Conservation (phyloP, 345 rosid species). For the Gossypium australe region DNA sequence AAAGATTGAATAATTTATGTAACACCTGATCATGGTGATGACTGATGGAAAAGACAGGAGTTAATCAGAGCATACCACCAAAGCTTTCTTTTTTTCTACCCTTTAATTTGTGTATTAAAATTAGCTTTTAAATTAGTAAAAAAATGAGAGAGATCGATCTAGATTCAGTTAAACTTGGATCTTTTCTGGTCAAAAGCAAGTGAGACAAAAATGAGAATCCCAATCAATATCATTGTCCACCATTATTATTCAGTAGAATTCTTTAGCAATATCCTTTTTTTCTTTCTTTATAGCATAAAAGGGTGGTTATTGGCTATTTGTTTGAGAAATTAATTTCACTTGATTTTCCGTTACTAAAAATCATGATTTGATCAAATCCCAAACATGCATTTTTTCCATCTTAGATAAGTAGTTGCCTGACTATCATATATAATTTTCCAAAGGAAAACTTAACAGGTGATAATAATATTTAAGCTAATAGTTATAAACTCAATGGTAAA, state of each 20-base stretch:
- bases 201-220: slow-evolving; percentile 4
- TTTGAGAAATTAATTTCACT: neutral
- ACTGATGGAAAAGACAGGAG: slow-evolving; percentile 8
- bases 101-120: neutral
- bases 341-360: neutral
- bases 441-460: too few relatives aligned
- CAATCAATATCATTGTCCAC: slow-evolving; percentile 9
- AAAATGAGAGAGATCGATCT: neutral
- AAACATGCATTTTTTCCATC: too few relatives aligned
- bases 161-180: slow-evolving; percentile 10
- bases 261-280: neutral
- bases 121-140: neutral
- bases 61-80: slow-evolving; percentile 8
- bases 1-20: neutral
- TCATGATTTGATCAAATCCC: neutral
- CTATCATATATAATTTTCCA: too few relatives aligned
- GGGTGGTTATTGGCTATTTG: neutral
- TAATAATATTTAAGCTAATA: too few relatives aligned
- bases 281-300: slow-evolving; percentile 4
- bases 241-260: neutral
- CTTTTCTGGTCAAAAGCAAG: slow-evolving; percentile 13
- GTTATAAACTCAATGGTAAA: too few relatives aligned
- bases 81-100: neutral
- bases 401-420: too few relatives aligned
- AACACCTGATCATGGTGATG: neutral